These are phyloP conservation scores for Ophiosphaerella narmari DNA, from an alignment of 2,329 filamentous ascomycete species.

Conservation along the genomic window DNA sequence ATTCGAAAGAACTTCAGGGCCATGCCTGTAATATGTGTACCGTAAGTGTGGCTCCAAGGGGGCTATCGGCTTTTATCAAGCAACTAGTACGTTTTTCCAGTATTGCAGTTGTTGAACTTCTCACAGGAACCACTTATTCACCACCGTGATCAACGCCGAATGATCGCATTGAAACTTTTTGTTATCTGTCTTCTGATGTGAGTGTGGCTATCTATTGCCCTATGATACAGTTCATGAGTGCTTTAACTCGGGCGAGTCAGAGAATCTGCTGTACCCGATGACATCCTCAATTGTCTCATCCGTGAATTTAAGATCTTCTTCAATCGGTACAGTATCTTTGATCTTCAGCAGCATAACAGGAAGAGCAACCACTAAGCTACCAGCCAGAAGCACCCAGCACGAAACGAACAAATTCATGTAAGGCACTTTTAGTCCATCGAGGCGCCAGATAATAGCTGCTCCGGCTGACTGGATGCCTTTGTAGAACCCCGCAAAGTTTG, in stretches of 20 bases:
- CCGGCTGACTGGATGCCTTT: conserved; percentile 85
- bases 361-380: conserved; percentile 71
- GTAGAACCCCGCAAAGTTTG: conserved; percentile 87
- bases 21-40: not conserved
- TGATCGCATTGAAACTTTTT: too few relatives aligned
- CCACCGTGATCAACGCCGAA: too few relatives aligned
- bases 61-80: too few relatives aligned
- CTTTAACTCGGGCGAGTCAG: not conserved
- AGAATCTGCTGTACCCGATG: conserved; percentile 1
- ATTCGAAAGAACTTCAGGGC: too few relatives aligned
- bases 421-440: conserved; percentile 61
- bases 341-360: conserved; percentile 79
- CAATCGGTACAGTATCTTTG: conserved; percentile 68
- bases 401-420: conserved; percentile 74
- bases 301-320: conserved; percentile 77
- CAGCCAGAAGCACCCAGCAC: conserved; percentile 74
- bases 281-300: conserved; percentile 66
- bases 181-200: too few relatives aligned
- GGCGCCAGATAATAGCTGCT: conserved; percentile 71
- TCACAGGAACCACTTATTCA: too few relatives aligned
- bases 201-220: not conserved
- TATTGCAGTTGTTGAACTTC: too few relatives aligned
- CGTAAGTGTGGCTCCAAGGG: not conserved
- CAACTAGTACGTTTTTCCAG: too few relatives aligned
- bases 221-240: not conserved